A percentile compares a stretch with the other conserved stretches of the same genome.
Evolutionary conservation across 257 asterid genomes (phyloP).

Genomic region (Thymus quinquecostatus): DNA sequence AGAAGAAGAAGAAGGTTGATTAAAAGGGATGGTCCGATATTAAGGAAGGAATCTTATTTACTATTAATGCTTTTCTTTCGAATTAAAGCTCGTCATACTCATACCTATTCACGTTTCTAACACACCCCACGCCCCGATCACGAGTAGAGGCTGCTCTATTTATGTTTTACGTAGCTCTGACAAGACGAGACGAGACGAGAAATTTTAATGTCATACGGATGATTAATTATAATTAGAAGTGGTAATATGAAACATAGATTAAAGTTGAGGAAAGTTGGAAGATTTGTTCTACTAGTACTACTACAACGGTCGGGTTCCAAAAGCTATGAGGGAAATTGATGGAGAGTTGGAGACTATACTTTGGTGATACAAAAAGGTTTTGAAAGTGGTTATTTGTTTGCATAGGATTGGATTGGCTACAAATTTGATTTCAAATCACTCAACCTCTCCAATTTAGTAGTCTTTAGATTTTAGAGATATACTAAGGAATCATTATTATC

Average conservation of each 20-base stretch:
- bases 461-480: neutral
- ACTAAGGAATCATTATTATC: neutral
- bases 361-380: constrained; percentile 9
- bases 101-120: no score
- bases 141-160: no score
- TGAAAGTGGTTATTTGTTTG: constrained; percentile 11
- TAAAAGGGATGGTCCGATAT: constrained; percentile 1
- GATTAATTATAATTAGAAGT: no score
- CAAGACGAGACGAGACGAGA: no score
- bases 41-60: constrained; percentile 5
- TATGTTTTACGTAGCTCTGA: no score
- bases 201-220: no score
- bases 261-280: constrained; percentile 25
- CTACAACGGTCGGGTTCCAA: constrained; percentile 47
- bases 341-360: neutral
- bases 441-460: neutral
- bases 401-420: neutral
- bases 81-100: no score
- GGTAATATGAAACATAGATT: neutral
- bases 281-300: neutral
- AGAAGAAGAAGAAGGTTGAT: neutral
- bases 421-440: constrained; percentile 20
- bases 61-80: neutral
- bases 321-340: constrained; percentile 22
- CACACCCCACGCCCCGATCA: no score